Evolutionary conservation across 139 green algal genomes (phyloP).

Genomic region (Chlorella ohadii): DNA sequence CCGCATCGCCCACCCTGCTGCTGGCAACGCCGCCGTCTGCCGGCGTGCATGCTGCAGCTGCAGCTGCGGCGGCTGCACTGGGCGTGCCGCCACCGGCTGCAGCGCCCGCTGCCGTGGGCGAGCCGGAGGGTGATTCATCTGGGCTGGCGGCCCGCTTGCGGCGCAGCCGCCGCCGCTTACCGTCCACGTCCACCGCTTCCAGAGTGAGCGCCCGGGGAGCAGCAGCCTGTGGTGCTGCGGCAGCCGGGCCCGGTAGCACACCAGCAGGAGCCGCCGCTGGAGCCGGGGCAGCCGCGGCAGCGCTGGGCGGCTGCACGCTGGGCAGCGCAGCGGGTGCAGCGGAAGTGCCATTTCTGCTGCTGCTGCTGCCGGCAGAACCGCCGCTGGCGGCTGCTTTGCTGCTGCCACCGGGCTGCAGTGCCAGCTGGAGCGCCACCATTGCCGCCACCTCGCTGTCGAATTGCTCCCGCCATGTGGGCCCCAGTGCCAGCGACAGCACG

Average conservation of each 20-base stretch:
- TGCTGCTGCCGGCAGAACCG: too few species aligned
- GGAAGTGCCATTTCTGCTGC: neutral
- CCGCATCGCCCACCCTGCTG: neutral
- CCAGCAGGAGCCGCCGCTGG: neutral
- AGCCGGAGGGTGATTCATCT: constrained; percentile 18
- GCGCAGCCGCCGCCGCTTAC: constrained; percentile 41
- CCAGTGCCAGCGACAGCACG: constrained; percentile 30
- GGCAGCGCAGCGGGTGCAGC: neutral
- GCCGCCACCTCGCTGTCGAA: constrained; percentile 39
- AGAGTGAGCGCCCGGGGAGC: neutral
- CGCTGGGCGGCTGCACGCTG: neutral
- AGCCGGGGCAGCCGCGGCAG: neutral
- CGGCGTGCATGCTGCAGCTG: neutral
- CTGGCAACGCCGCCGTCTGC: neutral
- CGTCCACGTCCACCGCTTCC: constrained; percentile 40
- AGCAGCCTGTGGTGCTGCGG: neutral
- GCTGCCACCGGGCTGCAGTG: constrained; percentile 6
- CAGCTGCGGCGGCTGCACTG: neutral
- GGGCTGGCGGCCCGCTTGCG: constrained; percentile 42
- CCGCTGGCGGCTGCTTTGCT: neutral
- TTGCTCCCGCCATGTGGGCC: constrained; percentile 18
- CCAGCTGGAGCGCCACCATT: constrained; percentile 37
- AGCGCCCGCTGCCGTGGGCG: neutral
- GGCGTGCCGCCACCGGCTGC: neutral
- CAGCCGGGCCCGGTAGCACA: neutral